phyloP scores from a whole-genome alignment of 2,329 filamentous ascomycete species.

The Penicillium sp. region DNA sequence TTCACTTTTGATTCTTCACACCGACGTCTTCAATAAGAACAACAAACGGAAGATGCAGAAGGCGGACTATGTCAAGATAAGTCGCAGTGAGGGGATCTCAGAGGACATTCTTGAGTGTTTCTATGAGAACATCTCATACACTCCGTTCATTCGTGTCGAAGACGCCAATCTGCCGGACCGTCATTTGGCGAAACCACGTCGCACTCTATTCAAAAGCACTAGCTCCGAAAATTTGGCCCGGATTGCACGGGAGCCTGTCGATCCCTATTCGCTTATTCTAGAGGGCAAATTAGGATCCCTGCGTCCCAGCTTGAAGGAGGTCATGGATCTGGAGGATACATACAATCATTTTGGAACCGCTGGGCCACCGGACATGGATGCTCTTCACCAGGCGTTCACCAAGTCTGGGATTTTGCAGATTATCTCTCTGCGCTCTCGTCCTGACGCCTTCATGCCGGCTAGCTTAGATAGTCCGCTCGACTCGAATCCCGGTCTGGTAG shows the following conservation, averaged over 20 bases:
- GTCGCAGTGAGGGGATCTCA: constrained; percentile 83
- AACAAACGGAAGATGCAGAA: constrained; percentile 99
- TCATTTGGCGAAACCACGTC: constrained; percentile 68
- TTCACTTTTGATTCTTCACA: constrained; percentile 91
- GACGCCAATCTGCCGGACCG: constrained; percentile 74
- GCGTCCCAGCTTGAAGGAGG: constrained; percentile 83
- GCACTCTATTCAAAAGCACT: constrained; percentile 65
- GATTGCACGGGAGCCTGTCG: constrained; percentile 76
- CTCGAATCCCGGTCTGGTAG: constrained; percentile 86
- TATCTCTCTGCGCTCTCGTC: constrained; percentile 85
- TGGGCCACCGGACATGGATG: constrained; percentile 71
- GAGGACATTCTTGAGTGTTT: constrained; percentile 93
- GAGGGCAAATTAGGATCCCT: constrained; percentile 82
- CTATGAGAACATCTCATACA: constrained; percentile 98
- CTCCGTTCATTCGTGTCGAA: constrained; percentile 96
- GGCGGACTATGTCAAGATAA: constrained; percentile 91
- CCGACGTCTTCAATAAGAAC: constrained; percentile 99
- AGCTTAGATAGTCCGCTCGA: constrained; percentile 81
- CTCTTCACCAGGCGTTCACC: constrained; percentile 84
- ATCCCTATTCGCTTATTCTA: constrained; percentile 91
- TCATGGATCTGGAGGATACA: constrained; percentile 86
- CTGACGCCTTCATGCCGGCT: constrained; percentile 92
- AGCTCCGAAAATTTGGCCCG: constrained; percentile 64
- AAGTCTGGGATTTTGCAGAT: constrained; percentile 92
- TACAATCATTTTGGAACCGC: constrained; percentile 83